These are phyloP conservation scores for Aphanomyces stellatus DNA, from an alignment of 352 stramenopile species.

Conservation along the genomic window DNA sequence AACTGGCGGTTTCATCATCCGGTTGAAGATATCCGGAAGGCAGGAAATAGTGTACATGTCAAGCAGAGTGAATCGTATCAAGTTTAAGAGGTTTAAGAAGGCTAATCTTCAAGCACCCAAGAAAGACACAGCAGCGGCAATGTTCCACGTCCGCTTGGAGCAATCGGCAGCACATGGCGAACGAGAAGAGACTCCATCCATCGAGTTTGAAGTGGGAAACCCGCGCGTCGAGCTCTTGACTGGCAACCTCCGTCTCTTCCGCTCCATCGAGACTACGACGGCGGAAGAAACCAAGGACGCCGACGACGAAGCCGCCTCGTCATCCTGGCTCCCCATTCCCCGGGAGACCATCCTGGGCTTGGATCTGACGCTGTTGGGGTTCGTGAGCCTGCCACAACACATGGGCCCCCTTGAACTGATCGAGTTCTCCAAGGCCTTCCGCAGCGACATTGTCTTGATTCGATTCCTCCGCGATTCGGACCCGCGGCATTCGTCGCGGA, in stretches of 20 bases:
- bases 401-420: slow-evolving; percentile 81
- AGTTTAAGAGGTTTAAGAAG: too few species aligned
- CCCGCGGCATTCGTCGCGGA: slow-evolving; percentile 55
- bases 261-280: neutral
- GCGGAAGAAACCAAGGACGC: slow-evolving; percentile 11
- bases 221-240: slow-evolving; percentile 17
- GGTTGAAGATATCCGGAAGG: too few species aligned
- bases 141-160: slow-evolving; percentile 4
- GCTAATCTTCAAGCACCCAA: neutral
- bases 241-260: slow-evolving; percentile 12
- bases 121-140: neutral
- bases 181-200: neutral
- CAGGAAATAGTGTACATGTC: neutral
- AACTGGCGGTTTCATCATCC: too few species aligned
- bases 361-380: slow-evolving; percentile 48
- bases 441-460: slow-evolving; percentile 60
- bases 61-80: too few species aligned
- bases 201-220: slow-evolving; percentile 20
- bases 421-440: slow-evolving; percentile 71
- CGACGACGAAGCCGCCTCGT: neutral
- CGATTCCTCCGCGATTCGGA: slow-evolving; percentile 76
- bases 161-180: neutral
- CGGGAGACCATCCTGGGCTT: slow-evolving; percentile 1
- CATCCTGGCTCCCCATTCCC: neutral
- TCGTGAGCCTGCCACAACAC: slow-evolving; percentile 75